Conservation (phyloP, 225 moss, liverwort and hornwort species). For the Sphagnum tenellum region DNA sequence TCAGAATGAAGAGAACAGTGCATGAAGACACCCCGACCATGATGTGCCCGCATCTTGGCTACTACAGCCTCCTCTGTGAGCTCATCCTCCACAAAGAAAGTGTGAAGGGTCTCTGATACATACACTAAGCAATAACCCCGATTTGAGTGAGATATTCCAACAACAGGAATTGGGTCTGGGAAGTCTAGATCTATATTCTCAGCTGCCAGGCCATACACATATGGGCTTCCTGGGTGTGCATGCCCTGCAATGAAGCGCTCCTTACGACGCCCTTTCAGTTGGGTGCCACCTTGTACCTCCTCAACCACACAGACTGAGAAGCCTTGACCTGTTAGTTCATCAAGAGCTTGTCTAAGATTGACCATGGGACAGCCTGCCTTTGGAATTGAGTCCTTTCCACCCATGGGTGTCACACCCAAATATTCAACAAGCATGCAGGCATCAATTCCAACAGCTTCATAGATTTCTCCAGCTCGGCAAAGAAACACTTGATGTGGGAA, state of each 20-base stretch:
- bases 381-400: slow-evolving; percentile 63
- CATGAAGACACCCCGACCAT: slow-evolving; percentile 61
- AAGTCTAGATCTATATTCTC: slow-evolving; percentile 83
- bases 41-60: slow-evolving; percentile 63
- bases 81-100: slow-evolving; percentile 57
- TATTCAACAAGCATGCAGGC: slow-evolving; percentile 83
- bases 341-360: slow-evolving; percentile 75
- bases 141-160: slow-evolving; percentile 56
- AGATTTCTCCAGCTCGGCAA: slow-evolving; percentile 69
- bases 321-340: slow-evolving; percentile 66
- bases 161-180: slow-evolving; percentile 63
- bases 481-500: slow-evolving; percentile 87
- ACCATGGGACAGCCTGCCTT: slow-evolving; percentile 73
- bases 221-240: slow-evolving; percentile 91
- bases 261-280: slow-evolving; percentile 53
- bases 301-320: slow-evolving; percentile 94
- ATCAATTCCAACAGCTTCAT: slow-evolving; percentile 73
- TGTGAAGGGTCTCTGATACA: slow-evolving; percentile 73
- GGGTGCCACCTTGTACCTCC: slow-evolving; percentile 64
- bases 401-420: slow-evolving; percentile 74
- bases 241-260: slow-evolving; percentile 87
- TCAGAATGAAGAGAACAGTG: slow-evolving; percentile 55
- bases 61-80: slow-evolving; percentile 91
- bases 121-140: slow-evolving; percentile 64
- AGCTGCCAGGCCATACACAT: slow-evolving; percentile 74